Evolutionary conservation across 2,329 filamentous ascomycete genomes (phyloP), one percentile per base, ranked within the genome.

Genomic region (Talaromyces sp.): DNA sequence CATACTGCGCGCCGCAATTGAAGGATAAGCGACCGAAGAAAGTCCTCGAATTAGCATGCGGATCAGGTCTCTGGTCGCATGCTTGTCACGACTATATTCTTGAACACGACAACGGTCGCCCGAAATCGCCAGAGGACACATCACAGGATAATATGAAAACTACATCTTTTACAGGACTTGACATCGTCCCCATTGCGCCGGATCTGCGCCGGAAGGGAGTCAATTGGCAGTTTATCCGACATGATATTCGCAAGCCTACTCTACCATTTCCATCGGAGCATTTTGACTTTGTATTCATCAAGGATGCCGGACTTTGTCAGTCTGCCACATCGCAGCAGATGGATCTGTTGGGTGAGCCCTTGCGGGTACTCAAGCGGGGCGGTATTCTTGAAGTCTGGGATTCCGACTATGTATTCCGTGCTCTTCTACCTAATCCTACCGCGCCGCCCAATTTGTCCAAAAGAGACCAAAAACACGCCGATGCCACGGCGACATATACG

Each of bases 381-480:
- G 93, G 93, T 4, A 86, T 86, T 1, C 71, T 97, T 28, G 93
- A 97, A 73, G 82, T 96, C 16, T 97, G 93, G 93, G 93, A 96
- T 67, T 89, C 89, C 5, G 93, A 97, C 76, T 87, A 92, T 72
- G 84, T 88, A 12, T 86, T 96, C 66, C 89, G 93, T 68, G 93
- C 92, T 74, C 82, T 98, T 31, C 82, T 91, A 58, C 91, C 91
- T 2, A 91, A 95, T 72, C 86, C 90, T 1, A 86, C 88, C 2
- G 83, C 83, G 14, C 80, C 84, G 60, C 76, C 82, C 67, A 79
- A 82, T 25, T 80, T 80, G 52, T 82, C 86, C 18, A 82, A 86
- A 42, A 84, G 87, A 55, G 86, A 91, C 63, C 82, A 85, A 67
- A 81, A 85, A 50, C 82, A 84, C 39, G 89, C 88, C 0, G 82